Evolutionary conservation across 805 yeast genomes (phyloP).

Genomic region (Kuraishia piskuri): DNA sequence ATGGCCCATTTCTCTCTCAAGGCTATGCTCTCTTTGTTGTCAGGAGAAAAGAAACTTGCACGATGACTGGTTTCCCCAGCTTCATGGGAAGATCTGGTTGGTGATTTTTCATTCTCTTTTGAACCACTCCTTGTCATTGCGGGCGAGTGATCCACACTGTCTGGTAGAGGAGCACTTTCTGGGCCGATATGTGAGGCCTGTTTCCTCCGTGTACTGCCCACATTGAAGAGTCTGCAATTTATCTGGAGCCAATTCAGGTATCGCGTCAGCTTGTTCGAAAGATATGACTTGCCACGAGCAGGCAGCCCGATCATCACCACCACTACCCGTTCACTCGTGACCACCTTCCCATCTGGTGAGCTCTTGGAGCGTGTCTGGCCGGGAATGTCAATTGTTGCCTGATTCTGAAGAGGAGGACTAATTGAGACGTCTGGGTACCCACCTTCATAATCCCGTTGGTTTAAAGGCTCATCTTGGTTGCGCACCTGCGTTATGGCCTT

Average conservation of each 20-base stretch:
- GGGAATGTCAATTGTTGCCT: slow-evolving; percentile 81
- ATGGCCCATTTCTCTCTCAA: slow-evolving; percentile 93
- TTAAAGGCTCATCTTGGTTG: no score
- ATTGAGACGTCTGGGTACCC: not conserved
- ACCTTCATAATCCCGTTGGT: not conserved
- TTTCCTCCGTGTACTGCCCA: slow-evolving; percentile 86
- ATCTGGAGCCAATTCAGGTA: slow-evolving; percentile 93
- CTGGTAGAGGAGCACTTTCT: slow-evolving; percentile 54
- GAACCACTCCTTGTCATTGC: slow-evolving; percentile 11
- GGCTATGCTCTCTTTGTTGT: slow-evolving; percentile 51
- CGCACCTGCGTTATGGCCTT: not conserved
- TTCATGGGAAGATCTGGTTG: not conserved
- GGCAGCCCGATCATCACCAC: slow-evolving; percentile 97
- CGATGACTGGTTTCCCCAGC: slow-evolving; percentile 36
- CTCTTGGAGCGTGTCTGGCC: slow-evolving; percentile 79
- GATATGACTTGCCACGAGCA: slow-evolving; percentile 90
- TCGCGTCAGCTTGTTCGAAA: slow-evolving; percentile 84
- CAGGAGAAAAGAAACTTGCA: slow-evolving; percentile 83
- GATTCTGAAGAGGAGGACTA: not conserved
- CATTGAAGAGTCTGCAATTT: slow-evolving; percentile 84
- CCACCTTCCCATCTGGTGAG: slow-evolving; percentile 67
- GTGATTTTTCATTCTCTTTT: not conserved
- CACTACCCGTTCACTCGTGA: slow-evolving; percentile 66
- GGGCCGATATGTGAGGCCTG: slow-evolving; percentile 63
- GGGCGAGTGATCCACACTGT: slow-evolving; percentile 14